These are phyloP conservation scores for Russula abietina DNA, from an alignment of 768 basidiomycete species.

Conservation along the genomic window DNA sequence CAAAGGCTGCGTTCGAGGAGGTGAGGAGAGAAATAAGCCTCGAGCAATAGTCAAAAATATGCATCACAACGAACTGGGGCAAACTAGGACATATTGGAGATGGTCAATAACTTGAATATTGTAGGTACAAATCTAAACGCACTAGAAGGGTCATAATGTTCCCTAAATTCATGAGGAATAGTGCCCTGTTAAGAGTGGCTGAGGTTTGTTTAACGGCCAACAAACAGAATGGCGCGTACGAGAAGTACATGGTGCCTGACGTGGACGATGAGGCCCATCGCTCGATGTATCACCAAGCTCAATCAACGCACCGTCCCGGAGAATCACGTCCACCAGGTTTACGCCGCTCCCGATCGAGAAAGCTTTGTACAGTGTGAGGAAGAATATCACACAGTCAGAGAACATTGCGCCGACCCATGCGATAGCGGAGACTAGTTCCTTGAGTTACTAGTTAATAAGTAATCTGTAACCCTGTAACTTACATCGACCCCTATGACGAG, in stretches of 20 bases:
- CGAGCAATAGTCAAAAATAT: no score
- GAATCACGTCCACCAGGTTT: constrained; percentile 10
- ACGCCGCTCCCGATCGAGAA: constrained; percentile 8
- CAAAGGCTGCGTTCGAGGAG: neutral
- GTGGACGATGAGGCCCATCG: neutral
- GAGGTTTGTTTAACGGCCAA: neutral
- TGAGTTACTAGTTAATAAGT: neutral
- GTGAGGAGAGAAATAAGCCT: neutral
- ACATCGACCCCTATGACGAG: constrained; percentile 5
- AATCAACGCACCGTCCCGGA: constrained; percentile 14
- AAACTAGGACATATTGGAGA: neutral
- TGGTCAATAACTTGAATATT: neutral
- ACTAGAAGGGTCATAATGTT: constrained; percentile 16
- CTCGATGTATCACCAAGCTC: neutral
- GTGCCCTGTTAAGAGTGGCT: neutral
- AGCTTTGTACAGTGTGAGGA: constrained; percentile 14
- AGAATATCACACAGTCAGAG: constrained; percentile 12
- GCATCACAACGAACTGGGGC: constrained; percentile 4
- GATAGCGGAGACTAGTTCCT: constrained; percentile 3
- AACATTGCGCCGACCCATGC: constrained; percentile 11
- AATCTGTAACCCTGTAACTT: neutral
- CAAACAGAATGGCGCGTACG: neutral
- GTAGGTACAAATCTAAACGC: neutral
- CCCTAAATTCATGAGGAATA: constrained; percentile 8
- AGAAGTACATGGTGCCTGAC: constrained; percentile 17